These are phyloP conservation scores for Cryphonectria carpinicola DNA, from an alignment of 2,329 filamentous ascomycete species.

Conservation along the genomic window DNA sequence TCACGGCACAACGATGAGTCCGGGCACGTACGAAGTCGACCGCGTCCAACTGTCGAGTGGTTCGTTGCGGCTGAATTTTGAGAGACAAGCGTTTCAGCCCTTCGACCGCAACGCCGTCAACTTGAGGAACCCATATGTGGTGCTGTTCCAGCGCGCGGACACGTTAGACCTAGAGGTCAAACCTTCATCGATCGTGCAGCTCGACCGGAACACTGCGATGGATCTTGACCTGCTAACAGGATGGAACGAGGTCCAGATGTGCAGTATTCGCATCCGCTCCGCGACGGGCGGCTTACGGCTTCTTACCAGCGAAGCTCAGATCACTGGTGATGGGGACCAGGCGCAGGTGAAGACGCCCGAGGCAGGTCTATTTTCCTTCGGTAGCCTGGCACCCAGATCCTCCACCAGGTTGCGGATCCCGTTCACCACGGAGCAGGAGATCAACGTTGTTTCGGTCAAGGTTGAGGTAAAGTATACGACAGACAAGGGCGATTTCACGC, in stretches of 20 bases:
- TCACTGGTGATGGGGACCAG: conserved; percentile 47
- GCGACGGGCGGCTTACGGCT: conserved; percentile 69
- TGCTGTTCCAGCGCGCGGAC: conserved; percentile 72
- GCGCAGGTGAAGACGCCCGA: conserved; percentile 51
- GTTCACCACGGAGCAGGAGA: conserved; percentile 81
- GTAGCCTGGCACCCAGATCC: conserved; percentile 48
- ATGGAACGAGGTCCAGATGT: conserved; percentile 68
- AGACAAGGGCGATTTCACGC: conserved; percentile 65
- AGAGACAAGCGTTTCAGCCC: conserved; percentile 58
- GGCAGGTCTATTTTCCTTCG: conserved; percentile 57
- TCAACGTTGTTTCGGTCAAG: conserved; percentile 71
- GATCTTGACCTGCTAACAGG: conserved; percentile 75
- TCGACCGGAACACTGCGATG: conserved; percentile 78
- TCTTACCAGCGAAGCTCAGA: conserved; percentile 61
- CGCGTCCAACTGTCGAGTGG: conserved; percentile 67
- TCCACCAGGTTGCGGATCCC: conserved; percentile 69
- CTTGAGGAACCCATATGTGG: conserved; percentile 63
- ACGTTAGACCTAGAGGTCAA: conserved; percentile 71
- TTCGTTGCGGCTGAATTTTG: conserved; percentile 68
- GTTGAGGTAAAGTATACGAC: conserved; percentile 79
- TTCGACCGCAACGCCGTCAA: conserved; percentile 52
- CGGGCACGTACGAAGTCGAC: conserved; percentile 77
- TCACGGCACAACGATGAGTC: conserved; percentile 59
- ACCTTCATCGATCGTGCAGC: conserved; percentile 71
- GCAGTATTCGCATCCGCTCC: conserved; percentile 64